Evolutionary conservation across 1,284 basidiomycete genomes (phyloP), one percentile per base, ranked within the genome.

Genomic region (Tilletia setariae): DNA sequence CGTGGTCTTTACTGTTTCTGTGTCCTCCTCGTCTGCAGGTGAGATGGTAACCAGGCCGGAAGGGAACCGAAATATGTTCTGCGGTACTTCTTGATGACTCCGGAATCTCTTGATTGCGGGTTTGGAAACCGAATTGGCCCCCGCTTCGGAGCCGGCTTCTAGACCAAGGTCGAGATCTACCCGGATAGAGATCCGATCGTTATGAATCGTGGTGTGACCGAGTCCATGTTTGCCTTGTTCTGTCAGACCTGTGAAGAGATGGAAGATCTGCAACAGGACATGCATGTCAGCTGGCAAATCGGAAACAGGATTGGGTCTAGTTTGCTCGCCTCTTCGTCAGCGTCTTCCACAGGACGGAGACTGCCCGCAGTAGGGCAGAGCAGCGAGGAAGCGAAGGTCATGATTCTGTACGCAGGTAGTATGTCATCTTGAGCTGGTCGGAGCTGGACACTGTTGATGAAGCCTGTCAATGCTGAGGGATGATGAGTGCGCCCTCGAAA

Each of bases 171-270:
- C 6, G 28, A 30, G 21, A 30, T 61, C 30, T 9, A 61, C 28
- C 19, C 28, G 28, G 30, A 61, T 30, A 1, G 15, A 19, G 32
- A 61, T 32, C 9, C 30, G 28, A 21, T 61, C 56, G 19, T 25
- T n/a, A 4, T 61, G 56, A 4, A 61, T 16, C 4, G 30, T 61
- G 28, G 56, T 19, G 56, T 61, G 28, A 30, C 56, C 56, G 8
- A 61, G 56, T 13, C 56, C 56, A 40, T 61, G 56, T 35, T 19
- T 19, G 16, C 56, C 56, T 30, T 61, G 56, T 13, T 40, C 56
- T 16, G 11, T 61, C 15, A 61, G 56, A 21, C 32, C 35, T 25
- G 56, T 61, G 56, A 61, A 61, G 56, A 61, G 56, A 30, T 61
- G 56, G 28, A 61, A 61, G 56, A 61, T 61, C 56, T 61, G 28